Evolutionary conservation across 768 basidiomycete species (phyloP), one percentile per base, ranked within the genome.

Genomic region (Panaeolus cyanescens): DNA sequence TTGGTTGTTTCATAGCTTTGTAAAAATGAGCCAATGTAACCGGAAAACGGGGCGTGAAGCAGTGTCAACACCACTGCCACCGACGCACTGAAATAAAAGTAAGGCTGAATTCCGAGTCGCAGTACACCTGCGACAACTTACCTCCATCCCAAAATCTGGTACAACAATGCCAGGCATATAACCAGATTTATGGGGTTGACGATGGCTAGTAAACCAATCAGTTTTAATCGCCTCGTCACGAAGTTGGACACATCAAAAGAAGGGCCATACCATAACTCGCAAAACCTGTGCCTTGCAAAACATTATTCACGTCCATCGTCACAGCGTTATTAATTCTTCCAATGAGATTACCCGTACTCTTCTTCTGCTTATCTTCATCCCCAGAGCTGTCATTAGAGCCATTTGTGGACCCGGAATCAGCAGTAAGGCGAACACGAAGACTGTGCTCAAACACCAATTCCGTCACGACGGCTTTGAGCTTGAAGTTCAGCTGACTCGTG

Each of bases 301-400:
- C 77, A 60, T 75, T 75, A 32, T 60, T 63, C 62, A 80, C 45
- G 71, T 93, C 91, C 1, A 87, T 86, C 6, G 90, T 86, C 34
- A 91, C 83, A 6, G 92, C 73, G 59, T 91, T 93, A 71, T 89
- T 93, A 69, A 93, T 87, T 69, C 85, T 90, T 10, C 92, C 91
- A 33, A 87, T 83, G 19, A 91, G 72, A 67, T 88, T 86, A 10
- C 73, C 74, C 15, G 22, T 30, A 22, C 25, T 54, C 3, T 54
- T 15, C 22, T 54, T n/a, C n/a, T 54, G 25, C 17, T 54, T 54
- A 8, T 55, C 61, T 25, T 68, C 62, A 22, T 54, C 15, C 6
- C 22, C 45, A 19, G 53, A 31, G 19, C 13, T 15, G 34, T 45
- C 8, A 55, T 30, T 15, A 5, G 25, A 9, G 60, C 25, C 31